Conservation (phyloP, 176 grass and related monocot species). For the Juncus effusus region DNA sequence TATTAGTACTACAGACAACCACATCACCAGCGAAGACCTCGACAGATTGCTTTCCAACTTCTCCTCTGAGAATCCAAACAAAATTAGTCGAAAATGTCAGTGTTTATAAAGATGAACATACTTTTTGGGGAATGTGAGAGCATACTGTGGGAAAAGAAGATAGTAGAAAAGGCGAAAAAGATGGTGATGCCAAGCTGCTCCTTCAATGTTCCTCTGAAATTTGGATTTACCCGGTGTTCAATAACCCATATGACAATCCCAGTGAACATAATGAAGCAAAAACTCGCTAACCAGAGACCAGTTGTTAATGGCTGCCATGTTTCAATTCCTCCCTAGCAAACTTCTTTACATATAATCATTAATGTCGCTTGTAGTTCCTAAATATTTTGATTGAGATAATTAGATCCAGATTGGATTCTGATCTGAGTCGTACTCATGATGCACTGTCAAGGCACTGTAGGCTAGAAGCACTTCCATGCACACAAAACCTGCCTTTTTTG, state of each 20-base stretch:
- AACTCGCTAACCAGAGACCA: conserved; percentile 32
- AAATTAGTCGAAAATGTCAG: background rate
- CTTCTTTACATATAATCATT: too few species aligned
- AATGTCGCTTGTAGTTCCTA: too few species aligned
- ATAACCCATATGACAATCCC: conserved; percentile 40
- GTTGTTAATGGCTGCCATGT: conserved; percentile 30
- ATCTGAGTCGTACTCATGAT: too few species aligned
- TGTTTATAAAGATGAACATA: background rate
- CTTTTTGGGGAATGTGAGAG: background rate
- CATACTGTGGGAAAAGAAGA: background rate
- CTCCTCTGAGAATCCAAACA: conserved; percentile 28
- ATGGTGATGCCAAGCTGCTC: background rate
- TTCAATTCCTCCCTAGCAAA: too few species aligned
- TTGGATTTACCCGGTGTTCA: conserved; percentile 12
- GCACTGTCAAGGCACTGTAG: too few species aligned
- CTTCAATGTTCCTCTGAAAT: background rate
- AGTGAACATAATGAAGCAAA: conserved; percentile 36
- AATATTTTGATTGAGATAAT: too few species aligned
- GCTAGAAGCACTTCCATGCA: too few species aligned
- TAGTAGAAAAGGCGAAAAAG: background rate
- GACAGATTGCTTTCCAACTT: conserved; percentile 41
- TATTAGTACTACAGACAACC: conserved; percentile 38
- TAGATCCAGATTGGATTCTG: too few species aligned
- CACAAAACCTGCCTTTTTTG: too few species aligned
- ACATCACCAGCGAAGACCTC: conserved; percentile 26